Conservation (phyloP, 1,139 yeast genomes). For the Suhomyces wounanorum region DNA sequence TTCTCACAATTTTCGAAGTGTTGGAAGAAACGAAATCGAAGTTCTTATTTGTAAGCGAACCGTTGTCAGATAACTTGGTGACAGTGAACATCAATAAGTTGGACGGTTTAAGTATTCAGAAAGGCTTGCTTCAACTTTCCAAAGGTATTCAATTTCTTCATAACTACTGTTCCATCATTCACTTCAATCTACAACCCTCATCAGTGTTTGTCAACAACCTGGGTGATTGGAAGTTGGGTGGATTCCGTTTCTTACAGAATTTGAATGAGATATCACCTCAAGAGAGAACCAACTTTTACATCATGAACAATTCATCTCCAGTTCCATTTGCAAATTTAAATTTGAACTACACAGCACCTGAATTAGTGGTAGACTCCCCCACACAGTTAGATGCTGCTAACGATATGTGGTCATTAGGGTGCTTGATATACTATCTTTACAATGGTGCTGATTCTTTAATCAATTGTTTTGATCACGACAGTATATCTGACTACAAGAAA, state of each 20-base stretch:
- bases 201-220: conserved; percentile 76
- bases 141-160: conserved; percentile 84
- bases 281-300: conserved; percentile 55
- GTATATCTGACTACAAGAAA: conserved; percentile 48
- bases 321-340: conserved; percentile 78
- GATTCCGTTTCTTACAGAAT: conserved; percentile 67
- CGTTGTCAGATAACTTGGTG: conserved; percentile 60
- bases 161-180: conserved; percentile 71
- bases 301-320: conserved; percentile 70
- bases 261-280: conserved; percentile 48
- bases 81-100: conserved; percentile 45
- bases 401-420: conserved; percentile 83
- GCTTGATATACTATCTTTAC: conserved; percentile 69
- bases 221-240: conserved; percentile 93
- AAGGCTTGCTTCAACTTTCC: conserved; percentile 78
- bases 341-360: conserved; percentile 78
- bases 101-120: conserved; percentile 76
- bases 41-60: conserved; percentile 83
- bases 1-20: conserved; percentile 80
- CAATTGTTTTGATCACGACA: conserved; percentile 50
- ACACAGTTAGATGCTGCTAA: conserved; percentile 58
- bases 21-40: conserved; percentile 82
- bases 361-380: conserved; percentile 59
- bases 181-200: conserved; percentile 76
- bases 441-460: conserved; percentile 49